phyloP scores from a whole-genome alignment of 306 rosid species.

The Vigna angularis region DNA sequence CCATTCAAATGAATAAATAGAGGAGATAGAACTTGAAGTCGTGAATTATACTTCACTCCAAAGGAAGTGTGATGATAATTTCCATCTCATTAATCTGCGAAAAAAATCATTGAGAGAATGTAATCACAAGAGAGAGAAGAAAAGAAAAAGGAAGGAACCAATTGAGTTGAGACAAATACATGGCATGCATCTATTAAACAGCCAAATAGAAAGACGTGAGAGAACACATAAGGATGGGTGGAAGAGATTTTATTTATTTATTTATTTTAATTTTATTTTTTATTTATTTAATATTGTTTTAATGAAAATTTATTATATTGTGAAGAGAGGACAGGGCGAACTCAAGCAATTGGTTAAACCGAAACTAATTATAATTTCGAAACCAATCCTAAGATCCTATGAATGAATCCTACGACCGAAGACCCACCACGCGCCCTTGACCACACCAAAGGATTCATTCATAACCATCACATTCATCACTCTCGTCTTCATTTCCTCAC shows the following conservation, averaged over 20 bases:
- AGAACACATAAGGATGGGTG: background rate
- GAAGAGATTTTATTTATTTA: background rate
- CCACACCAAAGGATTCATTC: slow-evolving; percentile 25
- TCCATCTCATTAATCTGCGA: slow-evolving; percentile 8
- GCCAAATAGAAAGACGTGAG: background rate
- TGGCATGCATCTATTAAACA: slow-evolving; percentile 21
- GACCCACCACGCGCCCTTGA: slow-evolving; percentile 53
- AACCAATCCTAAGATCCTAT: slow-evolving; percentile 2
- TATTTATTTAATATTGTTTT: background rate
- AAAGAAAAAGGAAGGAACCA: background rate
- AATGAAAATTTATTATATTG: background rate
- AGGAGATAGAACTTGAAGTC: slow-evolving; percentile 16
- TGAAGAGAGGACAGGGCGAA: slow-evolving; percentile 20
- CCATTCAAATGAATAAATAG: background rate
- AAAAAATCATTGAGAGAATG: slow-evolving; percentile 29
- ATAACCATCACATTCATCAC: slow-evolving; percentile 35
- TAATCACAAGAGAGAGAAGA: slow-evolving; percentile 20
- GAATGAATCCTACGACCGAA: slow-evolving; percentile 42
- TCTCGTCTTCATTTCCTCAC: slow-evolving; percentile 4
- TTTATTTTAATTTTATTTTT: too few species aligned
- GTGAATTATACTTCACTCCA: slow-evolving; percentile 54
- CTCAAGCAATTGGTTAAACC: slow-evolving; percentile 25
- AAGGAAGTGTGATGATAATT: slow-evolving; percentile 39
- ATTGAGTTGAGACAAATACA: slow-evolving; percentile 29
- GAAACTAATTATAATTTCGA: background rate